phyloP scores from a whole-genome alignment of 2,329 filamentous ascomycete genomes.

The Parastagonospora nodorum region DNA sequence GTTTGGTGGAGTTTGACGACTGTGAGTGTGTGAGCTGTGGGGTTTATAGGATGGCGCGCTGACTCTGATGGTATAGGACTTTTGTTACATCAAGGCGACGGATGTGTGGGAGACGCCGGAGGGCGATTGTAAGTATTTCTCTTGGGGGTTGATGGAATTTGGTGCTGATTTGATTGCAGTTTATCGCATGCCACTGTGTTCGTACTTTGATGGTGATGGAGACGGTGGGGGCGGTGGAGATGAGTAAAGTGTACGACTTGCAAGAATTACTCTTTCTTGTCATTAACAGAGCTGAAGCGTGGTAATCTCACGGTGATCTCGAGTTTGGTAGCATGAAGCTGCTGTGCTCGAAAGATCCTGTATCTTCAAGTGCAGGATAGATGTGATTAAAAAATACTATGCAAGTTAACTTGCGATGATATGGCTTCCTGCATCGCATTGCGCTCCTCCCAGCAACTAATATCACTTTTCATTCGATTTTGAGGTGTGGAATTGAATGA shows the following conservation, averaged over 20 bases:
- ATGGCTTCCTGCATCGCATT: too few relatives aligned
- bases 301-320: too few relatives aligned
- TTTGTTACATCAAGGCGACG: conserved; percentile 32
- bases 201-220: neutral
- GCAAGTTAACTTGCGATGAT: too few relatives aligned
- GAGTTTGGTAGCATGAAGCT: too few relatives aligned
- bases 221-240: neutral
- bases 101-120: conserved; percentile 35
- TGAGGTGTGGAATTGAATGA: too few relatives aligned
- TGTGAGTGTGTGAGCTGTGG: neutral
- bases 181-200: conserved; percentile 29
- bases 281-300: too few relatives aligned
- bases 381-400: too few relatives aligned
- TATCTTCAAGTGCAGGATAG: too few relatives aligned
- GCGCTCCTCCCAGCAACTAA: too few relatives aligned
- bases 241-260: neutral
- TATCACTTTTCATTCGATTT: too few relatives aligned
- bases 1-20: conserved; percentile 34
- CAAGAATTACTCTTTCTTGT: too few relatives aligned
- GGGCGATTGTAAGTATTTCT: conserved; percentile 23
- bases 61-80: conserved; percentile 15
- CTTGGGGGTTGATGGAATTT: neutral
- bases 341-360: too few relatives aligned
- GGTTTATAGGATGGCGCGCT: neutral
- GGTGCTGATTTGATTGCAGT: conserved; percentile 6